Conservation (phyloP, 2,329 filamentous ascomycete species). For the Bretziella fagacearum region DNA sequence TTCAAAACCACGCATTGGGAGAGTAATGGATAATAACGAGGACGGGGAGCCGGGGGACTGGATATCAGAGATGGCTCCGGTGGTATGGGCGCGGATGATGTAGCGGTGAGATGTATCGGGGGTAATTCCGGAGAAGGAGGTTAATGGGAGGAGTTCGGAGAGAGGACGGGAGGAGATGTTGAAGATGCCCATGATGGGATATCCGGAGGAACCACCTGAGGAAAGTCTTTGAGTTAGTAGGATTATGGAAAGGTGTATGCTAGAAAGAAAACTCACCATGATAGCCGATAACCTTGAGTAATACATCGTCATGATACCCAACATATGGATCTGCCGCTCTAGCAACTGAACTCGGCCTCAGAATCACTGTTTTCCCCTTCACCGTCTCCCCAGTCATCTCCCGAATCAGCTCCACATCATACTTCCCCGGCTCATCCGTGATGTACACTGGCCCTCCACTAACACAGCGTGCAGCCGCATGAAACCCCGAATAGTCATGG, state of each 20-base stretch:
- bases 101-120: slow-evolving; percentile 35
- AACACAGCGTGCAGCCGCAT: slow-evolving; percentile 77
- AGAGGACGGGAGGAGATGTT: slow-evolving; percentile 51
- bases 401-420: slow-evolving; percentile 56
- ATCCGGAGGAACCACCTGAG: slow-evolving; percentile 43
- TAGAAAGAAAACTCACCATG: slow-evolving; percentile 36
- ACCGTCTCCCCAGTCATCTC: slow-evolving; percentile 67
- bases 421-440: slow-evolving; percentile 71
- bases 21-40: slow-evolving; percentile 42
- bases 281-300: slow-evolving; percentile 68
- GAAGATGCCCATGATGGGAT: slow-evolving; percentile 67
- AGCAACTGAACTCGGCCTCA: slow-evolving; percentile 60
- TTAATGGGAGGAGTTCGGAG: slow-evolving; percentile 52
- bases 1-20: slow-evolving; percentile 56
- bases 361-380: slow-evolving; percentile 57
- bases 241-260: neutral
- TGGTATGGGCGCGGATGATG: slow-evolving; percentile 55
- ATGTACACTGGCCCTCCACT: slow-evolving; percentile 89
- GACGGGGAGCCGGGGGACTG: slow-evolving; percentile 28
- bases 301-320: slow-evolving; percentile 51
- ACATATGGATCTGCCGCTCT: slow-evolving; percentile 58
- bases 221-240: slow-evolving; percentile 7
- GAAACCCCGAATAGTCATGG: slow-evolving; percentile 58
- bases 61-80: slow-evolving; percentile 41
- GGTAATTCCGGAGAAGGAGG: slow-evolving; percentile 52